Evolutionary conservation across 164 flowering plant species (phyloP).

Genomic region (Sedum album): DNA sequence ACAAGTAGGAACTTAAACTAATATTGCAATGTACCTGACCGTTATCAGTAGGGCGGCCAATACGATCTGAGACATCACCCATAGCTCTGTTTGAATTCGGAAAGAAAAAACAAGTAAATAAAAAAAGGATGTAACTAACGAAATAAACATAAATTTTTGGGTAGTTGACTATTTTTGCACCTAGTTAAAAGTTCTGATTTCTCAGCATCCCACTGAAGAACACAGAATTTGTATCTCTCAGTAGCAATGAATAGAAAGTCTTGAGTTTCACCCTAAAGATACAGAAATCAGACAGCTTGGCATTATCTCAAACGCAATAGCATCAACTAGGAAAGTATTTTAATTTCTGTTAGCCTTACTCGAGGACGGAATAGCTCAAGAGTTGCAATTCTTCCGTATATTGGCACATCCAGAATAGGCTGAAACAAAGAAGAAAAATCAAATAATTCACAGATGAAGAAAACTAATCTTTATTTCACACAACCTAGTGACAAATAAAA

Average conservation of each 20-base stretch:
- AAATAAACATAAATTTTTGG: neutral
- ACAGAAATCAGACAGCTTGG: conserved; percentile 4
- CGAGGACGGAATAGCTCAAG: conserved; percentile 98
- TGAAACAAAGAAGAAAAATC: conserved; percentile 21
- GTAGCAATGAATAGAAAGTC: conserved; percentile 94
- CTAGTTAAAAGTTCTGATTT: conserved; percentile 79
- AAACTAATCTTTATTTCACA: neutral
- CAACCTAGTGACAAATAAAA: neutral
- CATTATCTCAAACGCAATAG: neutral
- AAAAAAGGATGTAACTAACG: neutral
- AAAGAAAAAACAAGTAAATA: conserved; percentile 9
- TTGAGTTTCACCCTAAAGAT: conserved; percentile 84
- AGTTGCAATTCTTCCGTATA: conserved; percentile 98
- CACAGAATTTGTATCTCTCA: conserved; percentile 94
- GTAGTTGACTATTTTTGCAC: conserved; percentile 20
- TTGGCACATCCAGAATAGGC: conserved; percentile 97
- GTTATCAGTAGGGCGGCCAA: conserved; percentile 97
- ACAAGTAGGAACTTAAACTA: no score
- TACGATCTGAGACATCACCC: conserved; percentile 98
- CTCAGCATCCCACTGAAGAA: conserved; percentile 96
- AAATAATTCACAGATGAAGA: neutral
- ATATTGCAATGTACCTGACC: conserved; percentile 61
- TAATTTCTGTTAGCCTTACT: conserved; percentile 65
- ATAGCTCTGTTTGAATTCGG: conserved; percentile 48
- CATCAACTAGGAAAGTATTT: neutral